Conservation (phyloP, 2,329 filamentous ascomycete species). For the Colletotrichum neosansevieriae region DNA sequence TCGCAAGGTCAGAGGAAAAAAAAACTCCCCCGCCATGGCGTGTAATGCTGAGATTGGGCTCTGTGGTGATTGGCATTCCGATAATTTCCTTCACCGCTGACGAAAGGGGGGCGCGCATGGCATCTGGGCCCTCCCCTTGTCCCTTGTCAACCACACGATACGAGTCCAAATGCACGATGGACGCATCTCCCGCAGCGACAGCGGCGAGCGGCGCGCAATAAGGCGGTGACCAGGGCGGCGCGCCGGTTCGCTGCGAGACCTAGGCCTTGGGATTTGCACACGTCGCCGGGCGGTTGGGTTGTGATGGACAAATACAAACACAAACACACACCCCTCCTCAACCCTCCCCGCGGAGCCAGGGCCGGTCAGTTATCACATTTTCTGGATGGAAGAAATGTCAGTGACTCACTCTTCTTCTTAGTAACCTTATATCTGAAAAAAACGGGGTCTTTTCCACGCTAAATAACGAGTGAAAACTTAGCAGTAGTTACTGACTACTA, state of each 20-base stretch:
- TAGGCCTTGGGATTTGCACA: slow-evolving; percentile 13
- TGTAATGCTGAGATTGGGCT: slow-evolving; percentile 15
- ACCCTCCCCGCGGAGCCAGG: neutral
- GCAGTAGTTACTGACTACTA: no score
- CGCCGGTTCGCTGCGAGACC: slow-evolving; percentile 14
- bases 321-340: no score
- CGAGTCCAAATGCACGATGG: slow-evolving; percentile 13
- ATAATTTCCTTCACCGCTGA: slow-evolving; percentile 18
- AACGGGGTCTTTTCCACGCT: no score
- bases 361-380: slow-evolving; percentile 26
- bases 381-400: neutral
- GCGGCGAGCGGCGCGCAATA: no score
- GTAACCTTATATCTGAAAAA: no score
- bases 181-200: slow-evolving; percentile 18
- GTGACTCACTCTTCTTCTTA: neutral
- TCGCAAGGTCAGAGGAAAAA: neutral
- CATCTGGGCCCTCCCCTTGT: no score
- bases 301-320: neutral
- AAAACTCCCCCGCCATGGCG: neutral
- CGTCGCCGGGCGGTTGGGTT: slow-evolving; percentile 12
- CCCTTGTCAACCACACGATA: slow-evolving; percentile 8
- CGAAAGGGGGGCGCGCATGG: neutral
- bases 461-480: no score
- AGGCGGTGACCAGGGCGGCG: neutral
- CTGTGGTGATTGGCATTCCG: slow-evolving; percentile 17